Evolutionary conservation across 2,329 filamentous ascomycete genomes (phyloP), one percentile per base, ranked within the genome.

Genomic region (Penicillium janthinellum): DNA sequence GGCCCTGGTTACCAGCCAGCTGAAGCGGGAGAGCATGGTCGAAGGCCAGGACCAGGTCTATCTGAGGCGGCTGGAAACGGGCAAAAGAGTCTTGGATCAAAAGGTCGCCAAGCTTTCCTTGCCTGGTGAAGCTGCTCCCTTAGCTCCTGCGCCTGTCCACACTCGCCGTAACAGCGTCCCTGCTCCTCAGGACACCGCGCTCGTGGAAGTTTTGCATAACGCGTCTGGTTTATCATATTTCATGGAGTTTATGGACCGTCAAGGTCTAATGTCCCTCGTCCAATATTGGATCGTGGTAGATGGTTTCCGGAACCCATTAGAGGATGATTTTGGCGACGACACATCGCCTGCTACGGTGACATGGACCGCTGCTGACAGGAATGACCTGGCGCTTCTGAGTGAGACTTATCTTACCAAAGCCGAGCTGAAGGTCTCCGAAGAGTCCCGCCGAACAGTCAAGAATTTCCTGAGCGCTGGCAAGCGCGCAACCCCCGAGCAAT

Each of bases 271-370:
- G 89, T 85, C 90, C 14, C 80, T 97, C 49, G 93, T 99, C 5
- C 95, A 99, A 71, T 99, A 98, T 75, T 99, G 94, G 92, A 88
- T 99, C 42, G 95, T 98, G 3, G 95, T 98, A 5, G 95, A 99
- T 77, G 94, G 95, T 0, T 92, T 98, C 68, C 90, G 96, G 44
- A 96, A 96, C 68, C 96, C 95, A 0, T 80, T 99, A 2, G 95
- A 99, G 76, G 91, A 94, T 64, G 89, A 91, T 69, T 88, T 89
- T 38, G 88, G 88, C 20, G 90, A 95, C 60, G 88, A 88, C 52
- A 75, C 86, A 1, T 85, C 89, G 2, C 79, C 86, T 1, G 83
- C 82, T 31, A 76, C 90, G 17, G 81, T 84, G 2, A 84, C 87
- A 54, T 97, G 92, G 90, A 90, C 88, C 1, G 87, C 93, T 31